These are phyloP conservation scores for Sphagnum magellanicum DNA, from an alignment of 228 moss, liverwort and hornwort species.

Conservation along the genomic window DNA sequence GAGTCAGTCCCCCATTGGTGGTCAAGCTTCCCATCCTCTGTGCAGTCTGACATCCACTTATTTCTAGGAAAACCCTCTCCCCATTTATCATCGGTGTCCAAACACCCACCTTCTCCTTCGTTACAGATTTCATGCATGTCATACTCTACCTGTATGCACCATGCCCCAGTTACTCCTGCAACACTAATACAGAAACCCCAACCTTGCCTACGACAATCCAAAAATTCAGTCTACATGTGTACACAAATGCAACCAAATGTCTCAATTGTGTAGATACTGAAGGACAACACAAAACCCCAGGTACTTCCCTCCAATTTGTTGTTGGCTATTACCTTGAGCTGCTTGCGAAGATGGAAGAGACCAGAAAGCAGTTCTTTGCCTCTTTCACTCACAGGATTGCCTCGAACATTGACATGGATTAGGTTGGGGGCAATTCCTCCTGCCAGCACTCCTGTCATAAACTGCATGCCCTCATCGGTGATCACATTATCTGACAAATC, in stretches of 20 bases:
- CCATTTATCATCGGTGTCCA: slow-evolving; percentile 37
- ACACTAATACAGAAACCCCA: too few relatives aligned
- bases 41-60: slow-evolving; percentile 56
- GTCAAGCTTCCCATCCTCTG: slow-evolving; percentile 36
- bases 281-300: too few relatives aligned
- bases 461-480: slow-evolving; percentile 77
- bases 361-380: slow-evolving; percentile 61
- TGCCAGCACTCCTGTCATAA: slow-evolving; percentile 56
- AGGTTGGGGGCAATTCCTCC: slow-evolving; percentile 76
- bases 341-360: slow-evolving; percentile 75
- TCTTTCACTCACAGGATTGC: slow-evolving; percentile 70
- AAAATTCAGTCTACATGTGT: too few relatives aligned
- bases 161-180: background rate
- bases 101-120: slow-evolving; percentile 19
- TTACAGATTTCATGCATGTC: slow-evolving; percentile 46
- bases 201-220: too few relatives aligned
- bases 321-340: slow-evolving; percentile 52
- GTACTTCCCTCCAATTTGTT: too few relatives aligned
- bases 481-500: slow-evolving; percentile 82
- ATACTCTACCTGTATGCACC: slow-evolving; percentile 58
- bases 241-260: too few relatives aligned
- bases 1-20: slow-evolving; percentile 10
- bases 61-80: slow-evolving; percentile 45
- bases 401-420: slow-evolving; percentile 69
- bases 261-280: too few relatives aligned